Evolutionary conservation across 495 filamentous ascomycete genomes (phyloP), one percentile per base, ranked within the genome.

Genomic region (Penicillium ucsense): DNA sequence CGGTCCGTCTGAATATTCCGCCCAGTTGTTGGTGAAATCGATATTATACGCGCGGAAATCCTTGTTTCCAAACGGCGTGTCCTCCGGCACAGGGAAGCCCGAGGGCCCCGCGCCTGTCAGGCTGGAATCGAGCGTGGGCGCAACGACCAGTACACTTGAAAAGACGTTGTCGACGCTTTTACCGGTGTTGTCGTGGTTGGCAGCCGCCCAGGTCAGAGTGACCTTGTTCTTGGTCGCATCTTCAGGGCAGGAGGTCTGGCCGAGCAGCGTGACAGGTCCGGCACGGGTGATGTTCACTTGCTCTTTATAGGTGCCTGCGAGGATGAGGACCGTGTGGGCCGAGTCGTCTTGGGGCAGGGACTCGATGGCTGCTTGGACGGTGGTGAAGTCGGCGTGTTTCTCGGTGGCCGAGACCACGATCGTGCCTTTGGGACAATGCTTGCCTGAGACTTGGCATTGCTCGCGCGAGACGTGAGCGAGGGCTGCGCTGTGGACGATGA

Each of bases 1-100:
- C 2, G 78, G 79, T 2, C 73, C 74, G 48, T 66, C 71, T 10
- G 66, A 68, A 45, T 76, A 78, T 2, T 73, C 71, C 0, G 66
- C 55, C 53, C 67, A 79, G n/a, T 68, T 70, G 59, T 82, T 82
- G 10, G 63, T 63, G 53, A 82, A 78, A 50, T 82, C 73, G 38
- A 81, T 59, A 51, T 82, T 81, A 53, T 82, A 82, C 0, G 65
- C 72, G 33, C 78, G 63, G 61, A 82, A 82, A 56, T 82, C 66
- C 2, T 45, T 50, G 51, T 71, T 76, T 3, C 79, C 78, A 52
- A 80, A 80, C 0, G 77, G 77, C 12, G 79, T 81, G 20, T 72
- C 73, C 3, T 54, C 64, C 2, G 78, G 77, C 4, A 83, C 78
- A 0, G 75, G 55, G 52, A 71, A 77, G 5, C 79, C 78, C 0